A percentile compares a stretch with the other conserved stretches of the same genome.
phyloP scores from a whole-genome alignment of 768 basidiomycete genomes.

The Pulveroboletus ravenelii region DNA sequence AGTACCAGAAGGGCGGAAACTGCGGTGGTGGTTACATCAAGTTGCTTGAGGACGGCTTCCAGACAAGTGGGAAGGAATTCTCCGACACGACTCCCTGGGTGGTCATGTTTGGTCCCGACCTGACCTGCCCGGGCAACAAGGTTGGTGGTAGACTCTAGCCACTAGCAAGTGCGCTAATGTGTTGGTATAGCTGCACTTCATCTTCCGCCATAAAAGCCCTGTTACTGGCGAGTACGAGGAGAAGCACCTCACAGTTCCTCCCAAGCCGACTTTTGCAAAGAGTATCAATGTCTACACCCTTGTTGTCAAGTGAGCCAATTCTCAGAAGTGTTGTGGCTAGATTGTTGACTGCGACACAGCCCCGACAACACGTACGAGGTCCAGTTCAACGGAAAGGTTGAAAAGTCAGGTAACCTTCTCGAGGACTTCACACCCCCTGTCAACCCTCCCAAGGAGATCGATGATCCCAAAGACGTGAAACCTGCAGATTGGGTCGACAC shows the following conservation, averaged over 20 bases:
- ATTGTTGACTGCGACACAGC: constrained; percentile 36
- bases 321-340: not conserved
- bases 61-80: constrained; percentile 89
- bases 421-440: constrained; percentile 92
- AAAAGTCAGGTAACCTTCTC: constrained; percentile 76
- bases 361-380: constrained; percentile 95
- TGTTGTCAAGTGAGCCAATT: constrained; percentile 68
- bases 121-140: constrained; percentile 91
- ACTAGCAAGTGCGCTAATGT: not conserved
- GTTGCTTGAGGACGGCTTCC: constrained; percentile 90
- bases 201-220: constrained; percentile 97
- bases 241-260: constrained; percentile 86
- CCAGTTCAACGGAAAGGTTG: constrained; percentile 79
- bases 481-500: constrained; percentile 91
- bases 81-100: constrained; percentile 92
- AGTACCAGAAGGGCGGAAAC: constrained; percentile 98
- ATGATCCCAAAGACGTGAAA: constrained; percentile 88
- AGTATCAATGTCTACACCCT: constrained; percentile 93
- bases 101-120: constrained; percentile 96
- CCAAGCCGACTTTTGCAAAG: constrained; percentile 84
- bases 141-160: constrained; percentile 33
- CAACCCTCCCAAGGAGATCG: constrained; percentile 90
- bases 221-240: constrained; percentile 91
- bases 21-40: constrained; percentile 99
- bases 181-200: constrained; percentile 80